phyloP scores from a whole-genome alignment of 2,329 filamentous ascomycete species.

The Aspergillus oerlinghausenensis region DNA sequence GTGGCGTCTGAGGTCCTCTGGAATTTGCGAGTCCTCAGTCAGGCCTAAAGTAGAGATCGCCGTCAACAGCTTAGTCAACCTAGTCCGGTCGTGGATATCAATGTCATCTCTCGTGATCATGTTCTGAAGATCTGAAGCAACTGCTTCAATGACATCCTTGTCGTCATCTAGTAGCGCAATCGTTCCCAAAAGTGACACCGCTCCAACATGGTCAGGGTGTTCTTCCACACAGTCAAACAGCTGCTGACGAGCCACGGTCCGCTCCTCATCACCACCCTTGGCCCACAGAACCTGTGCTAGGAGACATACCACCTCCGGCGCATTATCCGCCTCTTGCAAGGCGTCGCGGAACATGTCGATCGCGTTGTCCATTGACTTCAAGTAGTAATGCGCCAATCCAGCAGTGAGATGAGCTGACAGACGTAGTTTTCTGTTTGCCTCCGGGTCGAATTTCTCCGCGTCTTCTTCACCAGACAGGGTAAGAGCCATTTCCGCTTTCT shows the following conservation, averaged over 20 bases:
- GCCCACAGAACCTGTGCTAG: slow-evolving; percentile 93
- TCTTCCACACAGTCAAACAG: slow-evolving; percentile 76
- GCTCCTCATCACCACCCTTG: slow-evolving; percentile 69
- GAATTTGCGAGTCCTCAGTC: slow-evolving; percentile 37
- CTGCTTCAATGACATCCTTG: slow-evolving; percentile 72
- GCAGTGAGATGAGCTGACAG: slow-evolving; percentile 82
- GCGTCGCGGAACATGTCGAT: slow-evolving; percentile 77
- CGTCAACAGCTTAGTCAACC: slow-evolving; percentile 70
- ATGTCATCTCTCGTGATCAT: slow-evolving; percentile 66
- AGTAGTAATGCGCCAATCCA: slow-evolving; percentile 76
- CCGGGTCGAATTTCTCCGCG: slow-evolving; percentile 57
- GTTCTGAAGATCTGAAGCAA: slow-evolving; percentile 68
- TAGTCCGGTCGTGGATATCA: slow-evolving; percentile 58
- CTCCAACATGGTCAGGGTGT: slow-evolving; percentile 69
- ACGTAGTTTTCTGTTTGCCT: slow-evolving; percentile 64
- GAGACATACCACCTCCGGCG: slow-evolving; percentile 80
- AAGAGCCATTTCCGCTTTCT: slow-evolving; percentile 76
- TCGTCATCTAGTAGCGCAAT: slow-evolving; percentile 80
- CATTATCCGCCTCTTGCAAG: slow-evolving; percentile 67
- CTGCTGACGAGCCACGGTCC: slow-evolving; percentile 69
- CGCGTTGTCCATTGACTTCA: slow-evolving; percentile 60
- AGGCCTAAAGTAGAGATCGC: slow-evolving; percentile 61
- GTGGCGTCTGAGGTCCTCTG: slow-evolving; percentile 49
- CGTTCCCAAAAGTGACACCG: slow-evolving; percentile 74
- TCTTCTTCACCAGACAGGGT: slow-evolving; percentile 70